Percentiles rank a stretch among this genome's conserved stretches.
Evolutionary conservation across 2,329 filamentous ascomycete species (phyloP).

Genomic region (Fusarium oligoseptatum): DNA sequence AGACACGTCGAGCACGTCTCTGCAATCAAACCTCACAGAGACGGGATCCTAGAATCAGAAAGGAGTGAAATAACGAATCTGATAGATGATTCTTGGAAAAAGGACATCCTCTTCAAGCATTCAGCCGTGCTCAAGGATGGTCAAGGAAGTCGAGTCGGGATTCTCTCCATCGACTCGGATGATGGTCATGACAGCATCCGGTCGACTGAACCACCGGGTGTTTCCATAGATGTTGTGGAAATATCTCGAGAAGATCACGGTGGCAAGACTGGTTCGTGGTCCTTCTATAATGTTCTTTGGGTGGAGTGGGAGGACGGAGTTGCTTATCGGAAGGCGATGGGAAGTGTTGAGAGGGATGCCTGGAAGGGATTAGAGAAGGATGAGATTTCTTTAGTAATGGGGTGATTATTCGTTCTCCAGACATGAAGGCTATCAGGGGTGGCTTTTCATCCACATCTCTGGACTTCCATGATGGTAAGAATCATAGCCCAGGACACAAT

Average conservation of each 20-base stretch:
- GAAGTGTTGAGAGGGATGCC: constrained; percentile 3
- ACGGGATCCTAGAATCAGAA: neutral
- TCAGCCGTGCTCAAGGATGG: constrained; percentile 6
- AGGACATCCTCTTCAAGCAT: neutral
- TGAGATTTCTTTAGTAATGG: constrained; percentile 5
- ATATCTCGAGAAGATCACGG: constrained; percentile 6
- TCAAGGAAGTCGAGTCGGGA: constrained; percentile 3
- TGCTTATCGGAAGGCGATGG: constrained; percentile 14
- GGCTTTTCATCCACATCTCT: rapidly evolving
- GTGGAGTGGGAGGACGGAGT: constrained; percentile 13
- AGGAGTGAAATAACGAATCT: neutral
- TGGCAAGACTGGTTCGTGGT: neutral
- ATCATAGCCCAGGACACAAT: too few species aligned
- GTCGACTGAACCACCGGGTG: neutral
- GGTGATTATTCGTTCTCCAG: neutral
- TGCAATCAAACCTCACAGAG: neutral
- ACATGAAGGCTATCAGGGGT: too few species aligned
- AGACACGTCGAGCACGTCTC: neutral
- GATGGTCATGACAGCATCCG: neutral
- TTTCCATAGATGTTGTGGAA: constrained; percentile 2
- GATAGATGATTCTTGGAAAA: neutral
- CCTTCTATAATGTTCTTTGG: constrained; percentile 20
- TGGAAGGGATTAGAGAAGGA: constrained; percentile 16
- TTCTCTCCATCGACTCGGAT: constrained; percentile 2
- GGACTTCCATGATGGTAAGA: too few species aligned